Conservation (phyloP, 441 rosid genomes). For the Arabidopsis hybrid region DNA sequence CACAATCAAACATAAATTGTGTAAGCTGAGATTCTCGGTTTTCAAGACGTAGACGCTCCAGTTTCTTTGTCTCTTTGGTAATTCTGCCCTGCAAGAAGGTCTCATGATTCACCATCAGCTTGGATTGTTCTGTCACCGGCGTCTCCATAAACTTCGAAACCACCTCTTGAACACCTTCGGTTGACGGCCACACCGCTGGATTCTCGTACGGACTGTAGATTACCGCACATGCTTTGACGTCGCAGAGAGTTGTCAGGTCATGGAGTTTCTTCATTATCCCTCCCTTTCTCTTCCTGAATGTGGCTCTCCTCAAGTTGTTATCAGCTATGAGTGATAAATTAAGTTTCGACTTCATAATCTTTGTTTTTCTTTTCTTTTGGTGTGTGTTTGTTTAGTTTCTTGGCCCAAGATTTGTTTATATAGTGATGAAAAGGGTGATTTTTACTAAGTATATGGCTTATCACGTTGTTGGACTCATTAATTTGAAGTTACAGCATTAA, state of each 20-base stretch:
- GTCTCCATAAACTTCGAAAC: slow-evolving; percentile 44
- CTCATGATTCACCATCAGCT: slow-evolving; percentile 53
- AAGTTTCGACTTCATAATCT: slow-evolving; percentile 53
- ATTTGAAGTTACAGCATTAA: no score
- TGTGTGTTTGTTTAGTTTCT: background rate
- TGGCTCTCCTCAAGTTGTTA: slow-evolving; percentile 49
- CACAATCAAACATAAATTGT: slow-evolving; percentile 1
- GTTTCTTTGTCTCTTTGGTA: background rate
- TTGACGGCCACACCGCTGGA: slow-evolving; percentile 61
- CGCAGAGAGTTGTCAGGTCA: slow-evolving; percentile 41
- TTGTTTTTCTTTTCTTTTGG: background rate
- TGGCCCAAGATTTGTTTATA: background rate
- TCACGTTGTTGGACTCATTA: no score
- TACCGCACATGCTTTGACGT: slow-evolving; percentile 46
- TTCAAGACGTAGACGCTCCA: background rate
- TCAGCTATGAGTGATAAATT: slow-evolving; percentile 52
- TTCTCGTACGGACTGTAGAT: slow-evolving; percentile 13
- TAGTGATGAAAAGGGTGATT: background rate
- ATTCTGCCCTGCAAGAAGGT: slow-evolving; percentile 47
- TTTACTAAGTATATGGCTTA: no score
- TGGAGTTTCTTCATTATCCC: slow-evolving; percentile 62
- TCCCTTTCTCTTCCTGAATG: slow-evolving; percentile 59
- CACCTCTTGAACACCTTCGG: slow-evolving; percentile 40
- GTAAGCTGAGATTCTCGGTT: background rate
- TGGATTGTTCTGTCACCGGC: slow-evolving; percentile 49